Conservation (phyloP, 768 basidiomycete genomes). For the Russula sp. region DNA sequence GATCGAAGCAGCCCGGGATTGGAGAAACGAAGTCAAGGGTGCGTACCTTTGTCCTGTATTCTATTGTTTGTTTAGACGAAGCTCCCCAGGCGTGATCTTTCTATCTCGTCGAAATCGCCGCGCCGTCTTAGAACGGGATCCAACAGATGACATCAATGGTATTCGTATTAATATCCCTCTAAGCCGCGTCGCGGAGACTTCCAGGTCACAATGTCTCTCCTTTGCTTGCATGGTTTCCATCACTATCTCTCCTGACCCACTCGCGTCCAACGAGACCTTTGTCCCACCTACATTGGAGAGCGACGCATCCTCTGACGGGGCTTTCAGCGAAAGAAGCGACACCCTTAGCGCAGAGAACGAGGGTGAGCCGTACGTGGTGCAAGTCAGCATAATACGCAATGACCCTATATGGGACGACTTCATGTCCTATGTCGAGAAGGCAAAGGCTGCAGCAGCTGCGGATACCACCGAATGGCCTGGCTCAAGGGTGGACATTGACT, state of each 20-base stretch:
- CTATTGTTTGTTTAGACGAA: background rate
- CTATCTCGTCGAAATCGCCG: conserved; percentile 40
- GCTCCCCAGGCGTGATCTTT: conserved; percentile 38
- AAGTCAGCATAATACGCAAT: conserved; percentile 17
- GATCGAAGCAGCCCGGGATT: conserved; percentile 45
- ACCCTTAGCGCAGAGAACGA: background rate
- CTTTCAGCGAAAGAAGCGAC: conserved; percentile 4
- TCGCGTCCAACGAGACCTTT: conserved; percentile 1
- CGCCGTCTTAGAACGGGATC: conserved; percentile 30
- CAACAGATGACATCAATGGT: conserved; percentile 33
- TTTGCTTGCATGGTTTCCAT: conserved; percentile 25
- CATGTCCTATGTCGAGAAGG: conserved; percentile 6
- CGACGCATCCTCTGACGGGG: conserved; percentile 9
- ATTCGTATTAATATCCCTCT: conserved; percentile 45
- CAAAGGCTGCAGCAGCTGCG: background rate
- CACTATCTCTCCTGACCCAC: conserved; percentile 4
- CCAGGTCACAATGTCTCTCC: conserved; percentile 22
- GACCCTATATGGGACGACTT: conserved; percentile 12
- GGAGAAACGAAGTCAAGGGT: conserved; percentile 46
- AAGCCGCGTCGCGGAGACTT: conserved; percentile 31
- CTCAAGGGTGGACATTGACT: conserved; percentile 16
- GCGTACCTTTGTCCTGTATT: conserved; percentile 7
- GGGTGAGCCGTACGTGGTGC: conserved; percentile 12
- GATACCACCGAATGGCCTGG: conserved; percentile 19
- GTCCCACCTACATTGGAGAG: background rate